Percentiles rank a stretch among this genome's conserved stretches.
phyloP scores from a whole-genome alignment of 2,329 filamentous ascomycete species.

The Penicillium sp. region DNA sequence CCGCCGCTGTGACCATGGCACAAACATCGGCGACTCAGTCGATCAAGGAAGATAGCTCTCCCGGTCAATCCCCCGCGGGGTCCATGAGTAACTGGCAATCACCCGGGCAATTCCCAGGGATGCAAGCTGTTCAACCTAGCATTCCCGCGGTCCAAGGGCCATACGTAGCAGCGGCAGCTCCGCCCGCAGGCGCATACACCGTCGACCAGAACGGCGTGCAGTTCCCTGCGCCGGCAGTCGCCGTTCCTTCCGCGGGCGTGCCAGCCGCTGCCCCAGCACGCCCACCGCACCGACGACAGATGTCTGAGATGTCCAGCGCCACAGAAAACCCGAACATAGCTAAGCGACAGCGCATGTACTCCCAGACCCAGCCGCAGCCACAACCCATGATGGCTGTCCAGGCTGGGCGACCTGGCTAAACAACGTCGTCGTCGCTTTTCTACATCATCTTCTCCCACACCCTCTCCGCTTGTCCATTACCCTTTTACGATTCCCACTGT shows the following conservation, averaged over 20 bases:
- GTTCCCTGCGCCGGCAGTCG: constrained; percentile 37
- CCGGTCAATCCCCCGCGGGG: constrained; percentile 59
- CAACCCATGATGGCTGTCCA: constrained; percentile 51
- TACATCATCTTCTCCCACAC: constrained; percentile 1
- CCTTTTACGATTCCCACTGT: constrained; percentile 31
- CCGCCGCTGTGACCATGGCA: constrained; percentile 44
- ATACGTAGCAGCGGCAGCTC: constrained; percentile 41
- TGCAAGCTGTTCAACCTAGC: constrained; percentile 55
- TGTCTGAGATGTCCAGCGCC: constrained; percentile 60
- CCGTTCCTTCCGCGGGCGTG: constrained; percentile 35
- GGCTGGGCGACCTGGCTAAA: constrained; percentile 41
- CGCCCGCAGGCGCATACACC: constrained; percentile 38
- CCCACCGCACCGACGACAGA: constrained; percentile 53
- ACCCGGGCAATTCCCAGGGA: constrained; percentile 56
- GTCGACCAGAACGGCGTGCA: constrained; percentile 43
- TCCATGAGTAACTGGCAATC: constrained; percentile 63
- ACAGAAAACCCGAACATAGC: constrained; percentile 52
- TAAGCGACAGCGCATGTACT: constrained; percentile 60
- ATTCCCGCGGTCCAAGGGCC: constrained; percentile 44
- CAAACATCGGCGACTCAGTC: constrained; percentile 55
- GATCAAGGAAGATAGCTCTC: constrained; percentile 62
- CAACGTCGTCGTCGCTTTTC: background rate
- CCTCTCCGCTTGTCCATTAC: constrained; percentile 21
- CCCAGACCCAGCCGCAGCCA: constrained; percentile 44
- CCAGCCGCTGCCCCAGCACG: constrained; percentile 25